These are phyloP conservation scores for Tetracladium marchalianum DNA, from an alignment of 495 filamentous ascomycete genomes.

Conservation along the genomic window DNA sequence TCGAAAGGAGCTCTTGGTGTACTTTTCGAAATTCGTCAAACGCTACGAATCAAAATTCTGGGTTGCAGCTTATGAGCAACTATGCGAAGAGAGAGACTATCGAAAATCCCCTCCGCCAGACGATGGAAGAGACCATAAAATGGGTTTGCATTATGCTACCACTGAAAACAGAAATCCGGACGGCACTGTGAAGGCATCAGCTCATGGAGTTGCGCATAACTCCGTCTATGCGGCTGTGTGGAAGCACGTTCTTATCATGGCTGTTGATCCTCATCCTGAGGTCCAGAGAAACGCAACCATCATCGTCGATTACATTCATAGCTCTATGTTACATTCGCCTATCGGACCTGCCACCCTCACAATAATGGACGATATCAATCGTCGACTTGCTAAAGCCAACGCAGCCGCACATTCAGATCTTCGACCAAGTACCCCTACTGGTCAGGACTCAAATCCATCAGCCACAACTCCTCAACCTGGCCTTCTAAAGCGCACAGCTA, in stretches of 20 bases:
- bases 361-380: conserved; percentile 68
- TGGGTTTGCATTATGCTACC: conserved; percentile 43
- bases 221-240: conserved; percentile 87
- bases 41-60: conserved; percentile 89
- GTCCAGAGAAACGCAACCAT: conserved; percentile 73
- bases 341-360: conserved; percentile 58
- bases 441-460: conserved; percentile 26
- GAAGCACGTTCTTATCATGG: conserved; percentile 84
- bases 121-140: conserved; percentile 44
- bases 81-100: conserved; percentile 73
- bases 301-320: conserved; percentile 77
- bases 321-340: conserved; percentile 63
- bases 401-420: conserved; percentile 32
- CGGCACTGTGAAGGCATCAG: conserved; percentile 35
- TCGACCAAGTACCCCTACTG: conserved; percentile 29
- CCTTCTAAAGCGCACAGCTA: conserved; percentile 42
- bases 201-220: conserved; percentile 60
- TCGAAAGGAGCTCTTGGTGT: conserved; percentile 82
- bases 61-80: conserved; percentile 84
- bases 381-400: conserved; percentile 42
- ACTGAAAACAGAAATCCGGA: conserved; percentile 38
- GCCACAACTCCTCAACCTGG: conserved; percentile 34
- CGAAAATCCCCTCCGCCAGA: conserved; percentile 37
- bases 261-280: conserved; percentile 90
- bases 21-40: conserved; percentile 84